These are phyloP conservation scores for Eucalyptus shirleyi DNA, from an alignment of 345 rosid genomes.

Conservation along the genomic window DNA sequence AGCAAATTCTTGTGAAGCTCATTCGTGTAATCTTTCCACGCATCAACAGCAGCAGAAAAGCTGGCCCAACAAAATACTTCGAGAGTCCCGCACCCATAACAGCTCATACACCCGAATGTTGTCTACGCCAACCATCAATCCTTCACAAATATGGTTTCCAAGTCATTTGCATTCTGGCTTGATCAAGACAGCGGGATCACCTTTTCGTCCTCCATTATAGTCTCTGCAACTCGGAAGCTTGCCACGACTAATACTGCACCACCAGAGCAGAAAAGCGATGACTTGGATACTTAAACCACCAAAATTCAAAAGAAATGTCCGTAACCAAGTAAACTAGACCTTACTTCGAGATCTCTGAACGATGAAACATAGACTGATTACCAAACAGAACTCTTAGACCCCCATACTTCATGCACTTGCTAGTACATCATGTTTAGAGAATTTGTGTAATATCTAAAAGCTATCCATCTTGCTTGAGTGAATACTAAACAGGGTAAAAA, in stretches of 20 bases:
- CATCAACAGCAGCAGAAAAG: slow-evolving; percentile 22
- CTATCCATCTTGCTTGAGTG: neutral
- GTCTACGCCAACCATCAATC: slow-evolving; percentile 20
- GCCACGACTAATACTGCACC: slow-evolving; percentile 57
- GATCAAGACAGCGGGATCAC: slow-evolving; percentile 18
- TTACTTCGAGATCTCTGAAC: neutral
- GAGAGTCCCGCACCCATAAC: neutral
- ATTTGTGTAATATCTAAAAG: neutral
- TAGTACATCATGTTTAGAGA: neutral
- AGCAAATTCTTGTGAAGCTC: slow-evolving; percentile 28
- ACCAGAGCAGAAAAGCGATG: slow-evolving; percentile 13
- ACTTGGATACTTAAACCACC: neutral
- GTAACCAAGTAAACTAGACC: neutral
- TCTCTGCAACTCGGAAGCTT: slow-evolving; percentile 11
- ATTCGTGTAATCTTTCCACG: slow-evolving; percentile 33
- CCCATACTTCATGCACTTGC: neutral
- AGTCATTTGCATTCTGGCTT: slow-evolving; percentile 6
- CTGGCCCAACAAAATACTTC: slow-evolving; percentile 18
- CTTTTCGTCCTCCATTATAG: neutral
- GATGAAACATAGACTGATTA: neutral
- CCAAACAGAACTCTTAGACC: neutral
- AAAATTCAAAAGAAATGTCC: neutral
- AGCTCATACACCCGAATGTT: neutral
- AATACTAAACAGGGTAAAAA: neutral
- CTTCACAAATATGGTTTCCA: slow-evolving; percentile 18